These are phyloP conservation scores for Leccinum pachyderme DNA, from an alignment of 1,284 basidiomycete genomes.

Conservation along the genomic window DNA sequence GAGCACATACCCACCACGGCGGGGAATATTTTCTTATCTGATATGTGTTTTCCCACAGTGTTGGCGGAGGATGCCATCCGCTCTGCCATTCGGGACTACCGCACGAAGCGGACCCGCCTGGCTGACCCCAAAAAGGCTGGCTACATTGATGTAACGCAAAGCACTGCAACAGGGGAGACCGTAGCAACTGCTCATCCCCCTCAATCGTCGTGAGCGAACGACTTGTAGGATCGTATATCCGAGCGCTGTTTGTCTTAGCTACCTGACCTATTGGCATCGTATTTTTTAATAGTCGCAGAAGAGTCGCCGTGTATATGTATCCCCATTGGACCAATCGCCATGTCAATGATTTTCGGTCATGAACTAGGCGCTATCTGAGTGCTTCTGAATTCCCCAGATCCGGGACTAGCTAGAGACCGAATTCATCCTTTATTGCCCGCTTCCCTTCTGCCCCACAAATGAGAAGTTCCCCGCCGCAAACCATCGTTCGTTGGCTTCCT, in stretches of 20 bases:
- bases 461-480: slow-evolving; percentile 86
- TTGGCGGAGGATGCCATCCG: slow-evolving; percentile 98
- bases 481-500: slow-evolving; percentile 92
- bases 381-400: background rate
- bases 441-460: slow-evolving; percentile 70
- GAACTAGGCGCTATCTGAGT: background rate
- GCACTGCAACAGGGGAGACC: slow-evolving; percentile 63
- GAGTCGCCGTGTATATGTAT: slow-evolving; percentile 14
- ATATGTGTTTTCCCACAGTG: slow-evolving; percentile 51
- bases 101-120: slow-evolving; percentile 66
- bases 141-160: slow-evolving; percentile 78
- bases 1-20: slow-evolving; percentile 31
- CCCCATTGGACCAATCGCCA: slow-evolving; percentile 11
- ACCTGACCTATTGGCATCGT: slow-evolving; percentile 15
- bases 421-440: slow-evolving; percentile 24
- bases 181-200: slow-evolving; percentile 62
- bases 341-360: background rate
- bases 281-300: slow-evolving; percentile 14
- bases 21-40: slow-evolving; percentile 15
- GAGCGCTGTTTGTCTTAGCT: background rate
- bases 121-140: slow-evolving; percentile 54
- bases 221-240: slow-evolving; percentile 1
- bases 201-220: slow-evolving; percentile 23
- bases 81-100: slow-evolving; percentile 92
- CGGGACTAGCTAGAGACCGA: background rate